phyloP scores from a whole-genome alignment of 192 early-diverging fungal species.

The Gonapodya sp. region DNA sequence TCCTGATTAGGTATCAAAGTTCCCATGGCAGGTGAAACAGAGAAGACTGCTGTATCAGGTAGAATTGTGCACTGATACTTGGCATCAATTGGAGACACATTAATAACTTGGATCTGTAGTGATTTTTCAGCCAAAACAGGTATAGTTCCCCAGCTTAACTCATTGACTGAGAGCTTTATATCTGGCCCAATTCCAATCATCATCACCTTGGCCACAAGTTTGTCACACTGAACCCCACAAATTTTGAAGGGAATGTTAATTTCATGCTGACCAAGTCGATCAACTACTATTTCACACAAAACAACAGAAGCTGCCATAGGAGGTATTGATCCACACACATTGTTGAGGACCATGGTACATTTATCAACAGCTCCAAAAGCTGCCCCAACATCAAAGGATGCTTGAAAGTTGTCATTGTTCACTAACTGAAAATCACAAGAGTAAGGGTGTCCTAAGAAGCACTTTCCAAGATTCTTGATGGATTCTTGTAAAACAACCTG shows the following conservation, averaged over 20 bases:
- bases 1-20: slow-evolving; percentile 24
- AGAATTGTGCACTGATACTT: slow-evolving; percentile 31
- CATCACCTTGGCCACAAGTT: slow-evolving; percentile 30
- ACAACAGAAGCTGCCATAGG: slow-evolving; percentile 29
- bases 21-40: slow-evolving; percentile 26
- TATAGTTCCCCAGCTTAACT: slow-evolving; percentile 49
- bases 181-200: slow-evolving; percentile 45
- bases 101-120: slow-evolving; percentile 24
- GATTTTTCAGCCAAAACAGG: slow-evolving; percentile 28
- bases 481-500: slow-evolving; percentile 28
- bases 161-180: slow-evolving; percentile 30
- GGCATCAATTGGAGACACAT: slow-evolving; percentile 43
- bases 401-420: slow-evolving; percentile 34
- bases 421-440: slow-evolving; percentile 24
- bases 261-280: slow-evolving; percentile 34
- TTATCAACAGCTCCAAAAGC: slow-evolving; percentile 1
- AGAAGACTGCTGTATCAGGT: slow-evolving; percentile 33
- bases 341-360: slow-evolving; percentile 15
- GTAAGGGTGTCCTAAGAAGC: slow-evolving; percentile 38
- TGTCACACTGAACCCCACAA: slow-evolving; percentile 27
- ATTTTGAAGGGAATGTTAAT: slow-evolving; percentile 41
- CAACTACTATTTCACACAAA: slow-evolving; percentile 30
- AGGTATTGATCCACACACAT: slow-evolving; percentile 30
- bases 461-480: slow-evolving; percentile 34
- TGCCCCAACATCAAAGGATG: slow-evolving; percentile 31